phyloP scores from a whole-genome alignment of 768 basidiomycete species.

The Trichaptum fuscoviolaceum region DNA sequence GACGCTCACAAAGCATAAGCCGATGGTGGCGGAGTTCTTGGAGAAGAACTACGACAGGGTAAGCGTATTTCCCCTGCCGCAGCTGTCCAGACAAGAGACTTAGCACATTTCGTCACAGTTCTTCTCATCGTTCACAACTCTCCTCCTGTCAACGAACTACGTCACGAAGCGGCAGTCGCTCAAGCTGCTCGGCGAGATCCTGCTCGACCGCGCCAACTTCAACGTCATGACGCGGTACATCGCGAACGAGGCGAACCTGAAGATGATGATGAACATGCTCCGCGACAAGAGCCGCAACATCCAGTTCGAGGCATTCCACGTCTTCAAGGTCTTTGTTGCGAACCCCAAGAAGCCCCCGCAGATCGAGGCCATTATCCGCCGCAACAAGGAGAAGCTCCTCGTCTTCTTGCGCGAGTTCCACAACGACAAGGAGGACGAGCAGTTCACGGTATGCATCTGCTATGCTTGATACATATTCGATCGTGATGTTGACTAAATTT shows the following conservation, averaged over 20 bases:
- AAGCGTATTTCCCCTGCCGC: slow-evolving; percentile 22
- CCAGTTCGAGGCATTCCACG: slow-evolving; percentile 99
- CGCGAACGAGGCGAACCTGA: slow-evolving; percentile 89
- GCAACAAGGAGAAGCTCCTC: slow-evolving; percentile 93
- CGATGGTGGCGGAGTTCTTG: slow-evolving; percentile 96
- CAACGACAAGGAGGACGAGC: slow-evolving; percentile 98
- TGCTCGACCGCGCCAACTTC: slow-evolving; percentile 97
- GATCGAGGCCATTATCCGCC: slow-evolving; percentile 82
- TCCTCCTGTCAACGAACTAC: slow-evolving; percentile 92
- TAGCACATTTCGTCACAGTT: slow-evolving; percentile 49
- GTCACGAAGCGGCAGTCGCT: slow-evolving; percentile 99
- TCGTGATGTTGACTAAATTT: slow-evolving; percentile 3
- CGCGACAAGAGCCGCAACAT: slow-evolving; percentile 99
- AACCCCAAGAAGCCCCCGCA: slow-evolving; percentile 98
- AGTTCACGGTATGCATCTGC: slow-evolving; percentile 71
- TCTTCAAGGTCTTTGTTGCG: slow-evolving; percentile 99
- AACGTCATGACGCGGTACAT: slow-evolving; percentile 99
- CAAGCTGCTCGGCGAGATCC: slow-evolving; percentile 95
- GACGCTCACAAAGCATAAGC: slow-evolving; percentile 92
- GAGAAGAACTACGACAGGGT: slow-evolving; percentile 97
- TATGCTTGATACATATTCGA: neutral
- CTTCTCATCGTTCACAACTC: slow-evolving; percentile 90
- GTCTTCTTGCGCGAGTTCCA: slow-evolving; percentile 90
- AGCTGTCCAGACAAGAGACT: neutral
- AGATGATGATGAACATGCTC: slow-evolving; percentile 99